phyloP scores from a whole-genome alignment of 306 rosid genomes.

The Psophocarpus tetragonolobus region DNA sequence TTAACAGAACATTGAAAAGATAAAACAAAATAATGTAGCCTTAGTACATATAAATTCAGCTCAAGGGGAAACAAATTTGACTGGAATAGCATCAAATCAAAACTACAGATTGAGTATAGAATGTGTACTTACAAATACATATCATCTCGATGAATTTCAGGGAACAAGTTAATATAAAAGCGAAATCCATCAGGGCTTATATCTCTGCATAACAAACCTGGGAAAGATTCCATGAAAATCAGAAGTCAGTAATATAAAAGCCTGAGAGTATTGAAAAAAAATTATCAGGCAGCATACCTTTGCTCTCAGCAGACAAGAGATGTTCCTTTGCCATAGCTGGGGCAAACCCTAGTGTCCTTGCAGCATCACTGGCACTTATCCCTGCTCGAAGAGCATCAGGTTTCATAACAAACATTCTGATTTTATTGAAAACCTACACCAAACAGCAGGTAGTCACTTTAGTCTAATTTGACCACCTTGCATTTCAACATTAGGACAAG shows the following conservation, averaged over 20 bases:
- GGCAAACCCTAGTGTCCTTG: conserved; percentile 85
- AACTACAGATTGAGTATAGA: conserved; percentile 9
- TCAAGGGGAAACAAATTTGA: background rate
- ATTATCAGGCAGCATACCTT: conserved; percentile 51
- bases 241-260: conserved; percentile 10
- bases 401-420: conserved; percentile 65
- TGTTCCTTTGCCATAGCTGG: conserved; percentile 99
- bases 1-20: background rate
- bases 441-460: conserved; percentile 24
- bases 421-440: conserved; percentile 75
- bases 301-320: conserved; percentile 91
- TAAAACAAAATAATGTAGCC: conserved; percentile 8
- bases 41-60: background rate
- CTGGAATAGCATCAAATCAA: background rate
- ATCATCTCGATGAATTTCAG: conserved; percentile 62
- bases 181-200: conserved; percentile 92
- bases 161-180: conserved; percentile 74
- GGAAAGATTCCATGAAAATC: conserved; percentile 36
- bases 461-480: conserved; percentile 27
- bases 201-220: conserved; percentile 95
- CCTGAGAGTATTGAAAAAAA: conserved; percentile 1
- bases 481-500: conserved; percentile 19
- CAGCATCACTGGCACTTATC: conserved; percentile 94
- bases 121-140: conserved; percentile 66
- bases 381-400: conserved; percentile 84